Conservation (phyloP, 2,329 filamentous ascomycete species). For the Xylariaceae sp. region DNA sequence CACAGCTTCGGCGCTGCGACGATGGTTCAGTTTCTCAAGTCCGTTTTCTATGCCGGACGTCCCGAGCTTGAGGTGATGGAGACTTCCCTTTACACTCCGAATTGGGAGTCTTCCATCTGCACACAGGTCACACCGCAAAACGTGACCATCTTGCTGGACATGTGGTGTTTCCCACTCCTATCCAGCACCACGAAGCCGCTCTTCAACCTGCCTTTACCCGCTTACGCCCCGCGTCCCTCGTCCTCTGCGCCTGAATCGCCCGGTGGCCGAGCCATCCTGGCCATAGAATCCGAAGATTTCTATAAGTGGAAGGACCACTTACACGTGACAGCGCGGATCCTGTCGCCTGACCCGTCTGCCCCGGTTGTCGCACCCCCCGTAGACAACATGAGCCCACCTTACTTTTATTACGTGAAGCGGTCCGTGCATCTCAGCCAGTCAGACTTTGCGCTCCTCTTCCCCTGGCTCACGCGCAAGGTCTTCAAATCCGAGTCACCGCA, state of each 20-base stretch:
- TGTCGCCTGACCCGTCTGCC: slow-evolving; percentile 52
- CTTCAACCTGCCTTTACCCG: slow-evolving; percentile 67
- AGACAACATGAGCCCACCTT: slow-evolving; percentile 38
- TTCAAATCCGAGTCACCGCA: slow-evolving; percentile 55
- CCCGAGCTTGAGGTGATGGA: slow-evolving; percentile 43
- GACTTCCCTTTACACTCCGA: slow-evolving; percentile 57
- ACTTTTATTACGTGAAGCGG: slow-evolving; percentile 67
- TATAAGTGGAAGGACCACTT: slow-evolving; percentile 73
- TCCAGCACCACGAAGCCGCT: slow-evolving; percentile 58
- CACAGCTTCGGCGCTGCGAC: slow-evolving; percentile 79
- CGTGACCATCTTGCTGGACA: slow-evolving; percentile 66
- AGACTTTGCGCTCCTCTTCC: slow-evolving; percentile 79
- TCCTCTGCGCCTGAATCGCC: slow-evolving; percentile 24
- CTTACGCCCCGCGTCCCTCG: slow-evolving; percentile 48
- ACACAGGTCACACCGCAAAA: slow-evolving; percentile 63
- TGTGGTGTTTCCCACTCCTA: slow-evolving; percentile 72
- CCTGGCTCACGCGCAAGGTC: slow-evolving; percentile 57
- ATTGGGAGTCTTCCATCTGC: slow-evolving; percentile 48
- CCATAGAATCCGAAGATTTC: slow-evolving; percentile 71
- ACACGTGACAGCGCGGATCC: slow-evolving; percentile 58
- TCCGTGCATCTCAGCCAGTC: slow-evolving; percentile 80
- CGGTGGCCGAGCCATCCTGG: slow-evolving; percentile 57
- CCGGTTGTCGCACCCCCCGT: slow-evolving; percentile 37
- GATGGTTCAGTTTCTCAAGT: slow-evolving; percentile 71
- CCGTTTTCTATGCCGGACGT: slow-evolving; percentile 59